Conservation (phyloP, 371 early-diverging fungal genomes). For the Mucor piriformis region DNA sequence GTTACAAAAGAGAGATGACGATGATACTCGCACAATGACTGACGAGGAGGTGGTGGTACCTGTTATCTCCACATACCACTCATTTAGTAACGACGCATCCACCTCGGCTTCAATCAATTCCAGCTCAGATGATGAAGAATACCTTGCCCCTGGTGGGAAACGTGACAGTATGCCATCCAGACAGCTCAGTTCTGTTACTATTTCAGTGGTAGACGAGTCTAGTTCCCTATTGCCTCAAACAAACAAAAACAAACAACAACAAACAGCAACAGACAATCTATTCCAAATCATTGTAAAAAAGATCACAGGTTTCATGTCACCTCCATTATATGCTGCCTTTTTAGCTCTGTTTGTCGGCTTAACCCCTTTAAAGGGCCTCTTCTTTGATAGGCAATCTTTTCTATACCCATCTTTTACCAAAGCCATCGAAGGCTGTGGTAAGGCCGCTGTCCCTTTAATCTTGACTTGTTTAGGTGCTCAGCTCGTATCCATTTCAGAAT, state of each 20-base stretch:
- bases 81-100: background rate
- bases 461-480: slow-evolving; percentile 75
- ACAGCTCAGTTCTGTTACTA: slow-evolving; percentile 19
- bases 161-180: slow-evolving; percentile 12
- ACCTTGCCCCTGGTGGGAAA: background rate
- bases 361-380: slow-evolving; percentile 51
- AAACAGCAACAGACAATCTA: background rate
- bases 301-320: slow-evolving; percentile 55
- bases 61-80: background rate
- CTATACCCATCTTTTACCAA: slow-evolving; percentile 61
- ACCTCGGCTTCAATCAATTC: background rate
- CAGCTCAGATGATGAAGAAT: background rate
- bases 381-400: slow-evolving; percentile 57
- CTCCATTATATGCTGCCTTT: slow-evolving; percentile 67
- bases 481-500: slow-evolving; percentile 44
- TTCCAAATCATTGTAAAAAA: slow-evolving; percentile 5
- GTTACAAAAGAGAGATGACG: slow-evolving; percentile 38
- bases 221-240: slow-evolving; percentile 9
- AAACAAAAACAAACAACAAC: slow-evolving; percentile 7
- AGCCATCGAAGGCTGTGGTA: slow-evolving; percentile 68
- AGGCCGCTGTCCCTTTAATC: slow-evolving; percentile 71
- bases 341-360: slow-evolving; percentile 60
- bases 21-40: slow-evolving; percentile 21
- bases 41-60: slow-evolving; percentile 17
- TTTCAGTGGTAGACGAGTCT: slow-evolving; percentile 12